phyloP scores from a whole-genome alignment of 805 yeast genomes.

The Candida ficus region DNA sequence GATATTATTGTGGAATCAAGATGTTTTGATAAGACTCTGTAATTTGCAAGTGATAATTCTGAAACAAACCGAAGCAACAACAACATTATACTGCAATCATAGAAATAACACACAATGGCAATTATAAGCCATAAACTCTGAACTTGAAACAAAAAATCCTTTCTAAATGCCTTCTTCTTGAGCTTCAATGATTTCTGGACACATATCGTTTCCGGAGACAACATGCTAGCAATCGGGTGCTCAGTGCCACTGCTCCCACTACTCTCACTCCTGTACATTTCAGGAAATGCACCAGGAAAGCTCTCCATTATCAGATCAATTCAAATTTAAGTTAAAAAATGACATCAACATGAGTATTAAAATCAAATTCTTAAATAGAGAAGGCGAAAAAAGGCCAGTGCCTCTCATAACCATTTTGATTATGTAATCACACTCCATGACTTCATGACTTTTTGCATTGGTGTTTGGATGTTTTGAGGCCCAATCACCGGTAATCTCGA shows the following conservation, averaged over 20 bases:
- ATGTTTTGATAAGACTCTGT: neutral
- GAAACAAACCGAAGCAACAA: conserved; percentile 13
- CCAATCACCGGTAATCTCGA: too few species aligned
- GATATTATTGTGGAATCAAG: neutral
- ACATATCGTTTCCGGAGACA: conserved; percentile 5
- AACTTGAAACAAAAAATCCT: conserved; percentile 9
- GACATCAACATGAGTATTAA: too few species aligned
- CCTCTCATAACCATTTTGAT: too few species aligned
- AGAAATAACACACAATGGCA: conserved; percentile 14
- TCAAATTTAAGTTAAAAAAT: too few species aligned
- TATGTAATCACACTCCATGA: too few species aligned
- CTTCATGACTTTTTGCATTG: too few species aligned
- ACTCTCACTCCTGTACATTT: conserved; percentile 2
- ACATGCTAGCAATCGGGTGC: neutral
- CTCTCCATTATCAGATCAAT: conserved; percentile 15
- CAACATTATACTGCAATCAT: conserved; percentile 24
- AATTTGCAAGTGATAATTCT: conserved; percentile 8
- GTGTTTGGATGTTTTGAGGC: too few species aligned
- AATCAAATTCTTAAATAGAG: neutral
- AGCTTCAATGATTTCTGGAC: conserved; percentile 12
- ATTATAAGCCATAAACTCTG: conserved; percentile 8
- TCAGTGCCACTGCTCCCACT: too few species aligned
- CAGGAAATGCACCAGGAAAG: conserved; percentile 22
- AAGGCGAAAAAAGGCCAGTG: too few species aligned
- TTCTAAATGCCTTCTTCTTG: conserved; percentile 12